Conservation (phyloP, 2,329 filamentous ascomycete genomes). For the Fusarium udum region DNA sequence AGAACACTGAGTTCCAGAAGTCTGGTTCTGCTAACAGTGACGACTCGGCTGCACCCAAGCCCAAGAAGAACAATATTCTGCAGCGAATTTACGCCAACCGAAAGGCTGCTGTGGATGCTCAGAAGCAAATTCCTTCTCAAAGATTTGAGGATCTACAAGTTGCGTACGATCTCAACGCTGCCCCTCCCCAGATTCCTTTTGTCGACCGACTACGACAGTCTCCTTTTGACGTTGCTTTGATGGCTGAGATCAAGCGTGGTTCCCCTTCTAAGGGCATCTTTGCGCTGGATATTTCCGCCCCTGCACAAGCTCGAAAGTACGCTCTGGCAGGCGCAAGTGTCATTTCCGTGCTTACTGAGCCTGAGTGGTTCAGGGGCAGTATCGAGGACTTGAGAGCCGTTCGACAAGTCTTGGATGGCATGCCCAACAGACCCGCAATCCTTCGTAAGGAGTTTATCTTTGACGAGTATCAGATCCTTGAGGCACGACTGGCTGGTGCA, state of each 20-base stretch:
- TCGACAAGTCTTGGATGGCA: constrained; percentile 85
- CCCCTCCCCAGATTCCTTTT: constrained; percentile 85
- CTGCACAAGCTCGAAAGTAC: constrained; percentile 89
- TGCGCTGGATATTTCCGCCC: constrained; percentile 85
- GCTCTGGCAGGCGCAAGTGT: constrained; percentile 94
- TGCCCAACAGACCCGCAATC: constrained; percentile 92
- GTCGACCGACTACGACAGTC: constrained; percentile 81
- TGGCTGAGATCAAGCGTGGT: constrained; percentile 97
- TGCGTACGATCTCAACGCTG: constrained; percentile 83
- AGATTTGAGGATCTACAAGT: constrained; percentile 85
- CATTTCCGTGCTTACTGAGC: constrained; percentile 98
- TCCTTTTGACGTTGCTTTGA: constrained; percentile 87
- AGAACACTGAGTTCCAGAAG: constrained; percentile 71
- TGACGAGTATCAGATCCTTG: constrained; percentile 97
- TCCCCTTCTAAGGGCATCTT: constrained; percentile 98
- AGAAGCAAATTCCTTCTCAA: constrained; percentile 87
- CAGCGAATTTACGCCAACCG: constrained; percentile 90
- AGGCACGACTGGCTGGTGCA: constrained; percentile 90
- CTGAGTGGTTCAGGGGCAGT: constrained; percentile 98
- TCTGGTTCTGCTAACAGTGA: constrained; percentile 45
- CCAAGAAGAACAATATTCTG: constrained; percentile 83
- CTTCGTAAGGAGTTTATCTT: constrained; percentile 98
- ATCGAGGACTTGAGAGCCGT: constrained; percentile 92
- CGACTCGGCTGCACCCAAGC: constrained; percentile 40
- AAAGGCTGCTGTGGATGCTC: constrained; percentile 76